Evolutionary conservation across 31 red algal genomes (phyloP).

Genomic region (Bonnemaisonia californica): DNA sequence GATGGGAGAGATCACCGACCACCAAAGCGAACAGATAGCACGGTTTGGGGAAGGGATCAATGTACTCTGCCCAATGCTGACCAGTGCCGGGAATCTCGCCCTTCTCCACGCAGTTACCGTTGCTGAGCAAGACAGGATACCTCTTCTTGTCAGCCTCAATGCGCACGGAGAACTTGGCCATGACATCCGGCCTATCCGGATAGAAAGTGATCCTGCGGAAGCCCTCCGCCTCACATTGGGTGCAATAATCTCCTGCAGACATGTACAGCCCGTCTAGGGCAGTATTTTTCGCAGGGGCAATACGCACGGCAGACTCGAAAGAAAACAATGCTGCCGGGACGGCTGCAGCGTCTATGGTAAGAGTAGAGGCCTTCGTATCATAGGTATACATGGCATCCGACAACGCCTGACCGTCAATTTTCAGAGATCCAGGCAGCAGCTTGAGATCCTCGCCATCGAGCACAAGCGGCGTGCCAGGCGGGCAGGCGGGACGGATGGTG

Average conservation of each 20-base stretch:
- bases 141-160: conserved; percentile 58
- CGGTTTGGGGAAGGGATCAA: conserved; percentile 93
- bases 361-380: conserved; percentile 11
- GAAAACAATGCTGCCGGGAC: conserved; percentile 40
- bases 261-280: conserved; percentile 93
- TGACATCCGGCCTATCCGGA: conserved; percentile 95
- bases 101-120: conserved; percentile 84
- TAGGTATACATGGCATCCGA: conserved; percentile 36
- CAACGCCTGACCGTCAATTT: conserved; percentile 53
- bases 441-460: conserved; percentile 74
- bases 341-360: conserved; percentile 28
- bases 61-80: conserved; percentile 83
- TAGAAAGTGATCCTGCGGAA: conserved; percentile 96
- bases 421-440: conserved; percentile 64
- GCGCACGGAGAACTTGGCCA: conserved; percentile 75
- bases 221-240: conserved; percentile 96
- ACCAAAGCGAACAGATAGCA: conserved; percentile 97
- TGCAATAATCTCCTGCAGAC: conserved; percentile 86
- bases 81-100: conserved; percentile 51
- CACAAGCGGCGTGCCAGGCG: conserved; percentile 38
- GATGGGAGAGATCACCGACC: conserved; percentile 75
- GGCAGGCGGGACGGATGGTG: conserved; percentile 42
- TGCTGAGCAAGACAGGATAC: conserved; percentile 91
- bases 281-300: conserved; percentile 83
- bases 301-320: conserved; percentile 66